Percentiles rank a stretch among this genome's conserved stretches.
phyloP scores from a whole-genome alignment of 306 rosid species.

The Pyrus pyrifolia region DNA sequence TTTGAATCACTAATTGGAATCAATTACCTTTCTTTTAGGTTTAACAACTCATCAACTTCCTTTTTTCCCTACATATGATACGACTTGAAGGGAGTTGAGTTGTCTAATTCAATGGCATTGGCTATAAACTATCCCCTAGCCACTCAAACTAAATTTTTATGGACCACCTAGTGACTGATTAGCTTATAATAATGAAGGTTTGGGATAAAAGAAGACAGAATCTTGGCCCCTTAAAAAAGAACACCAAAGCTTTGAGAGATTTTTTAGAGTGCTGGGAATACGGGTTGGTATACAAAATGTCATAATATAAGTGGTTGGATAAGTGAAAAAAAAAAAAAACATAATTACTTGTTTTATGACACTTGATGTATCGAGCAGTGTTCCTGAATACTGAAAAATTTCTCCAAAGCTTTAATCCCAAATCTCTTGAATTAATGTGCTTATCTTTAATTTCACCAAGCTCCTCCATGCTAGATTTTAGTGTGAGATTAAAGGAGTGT shows the following conservation, averaged over 20 bases:
- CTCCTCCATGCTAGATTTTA: slow-evolving; percentile 6
- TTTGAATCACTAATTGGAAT: neutral
- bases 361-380: too few species aligned
- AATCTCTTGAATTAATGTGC: slow-evolving; percentile 2
- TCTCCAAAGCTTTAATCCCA: neutral
- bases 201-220: neutral
- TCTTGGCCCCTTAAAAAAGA: slow-evolving; percentile 26
- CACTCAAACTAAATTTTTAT: slow-evolving; percentile 13
- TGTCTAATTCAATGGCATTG: slow-evolving; percentile 17
- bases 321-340: too few species aligned
- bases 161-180: slow-evolving; percentile 15
- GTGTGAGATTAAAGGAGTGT: neutral
- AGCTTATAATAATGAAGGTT: neutral
- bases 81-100: slow-evolving; percentile 17
- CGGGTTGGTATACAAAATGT: too few species aligned
- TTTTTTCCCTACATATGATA: neutral
- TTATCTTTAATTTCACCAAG: neutral
- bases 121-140: neutral
- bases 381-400: too few species aligned
- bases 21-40: slow-evolving; percentile 11
- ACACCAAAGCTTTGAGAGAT: slow-evolving; percentile 4
- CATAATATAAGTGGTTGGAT: too few species aligned
- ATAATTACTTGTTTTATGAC: too few species aligned
- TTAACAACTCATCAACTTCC: slow-evolving; percentile 16
- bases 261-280: too few species aligned